Evolutionary conservation across 495 filamentous ascomycete genomes (phyloP), one percentile per base, ranked within the genome.

Genomic region (Cercophora newfieldiana): DNA sequence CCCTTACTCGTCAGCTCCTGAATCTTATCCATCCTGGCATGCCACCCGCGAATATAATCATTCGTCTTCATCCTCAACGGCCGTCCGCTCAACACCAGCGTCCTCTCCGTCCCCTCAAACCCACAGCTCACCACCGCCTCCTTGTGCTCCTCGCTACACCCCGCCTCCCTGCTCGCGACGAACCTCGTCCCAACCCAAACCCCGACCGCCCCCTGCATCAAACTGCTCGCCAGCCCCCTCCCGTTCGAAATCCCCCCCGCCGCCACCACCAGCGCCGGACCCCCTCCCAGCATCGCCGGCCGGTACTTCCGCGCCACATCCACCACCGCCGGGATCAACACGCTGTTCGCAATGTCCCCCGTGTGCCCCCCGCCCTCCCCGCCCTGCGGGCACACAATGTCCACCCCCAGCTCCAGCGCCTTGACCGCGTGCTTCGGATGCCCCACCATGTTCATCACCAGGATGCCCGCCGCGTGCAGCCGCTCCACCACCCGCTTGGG

Each of bases 381-480:
- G 8, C 91, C 91, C 79, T 94, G 91, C 30, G 90, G 86, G 69
- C 91, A 95, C 8, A 96, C 87, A 72, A 96, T 88, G 75, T 96
- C 92, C 18, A 93, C 90, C 12, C 92, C 93, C 0, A 86, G 82
- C 48, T 89, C 84, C 3, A 97, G 81, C 28, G 92, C 92, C 80
- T 96, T 95, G 70, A 86, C 83, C 0, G 92, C 92, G 74, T 97
- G 93, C 70, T 87, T 90, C n/a, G 92, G 92, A 57, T 89, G 87
- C 0, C 93, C 93, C n/a, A 96, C 92, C 93, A 97, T 97, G 74
- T 96, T 97, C 92, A 96, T 96, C 24, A 96, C 81, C 54, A 94
- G 72, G 30, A 97, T 88, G 0, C 90, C 90, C 0, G 87, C 89
- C 10, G 81, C 81, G 70, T 97, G 93, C 22, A 97, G 79, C 44